Evolutionary conservation across 2,329 filamentous ascomycete genomes (phyloP).

Genomic region (Xylariaceae sp.): DNA sequence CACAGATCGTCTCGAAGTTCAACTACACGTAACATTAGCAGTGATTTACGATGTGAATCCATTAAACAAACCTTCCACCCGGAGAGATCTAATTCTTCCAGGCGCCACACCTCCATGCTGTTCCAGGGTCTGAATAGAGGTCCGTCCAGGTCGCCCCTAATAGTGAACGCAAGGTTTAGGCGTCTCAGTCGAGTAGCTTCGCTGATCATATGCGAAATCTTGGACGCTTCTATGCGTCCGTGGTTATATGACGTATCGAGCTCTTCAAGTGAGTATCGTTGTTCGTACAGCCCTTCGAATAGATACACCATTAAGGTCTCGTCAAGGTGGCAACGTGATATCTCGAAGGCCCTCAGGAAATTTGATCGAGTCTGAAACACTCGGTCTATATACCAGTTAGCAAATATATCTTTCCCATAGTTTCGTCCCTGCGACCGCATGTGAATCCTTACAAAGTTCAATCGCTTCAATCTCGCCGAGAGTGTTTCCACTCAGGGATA

Average conservation of each 20-base stretch:
- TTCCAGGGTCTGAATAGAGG: conserved; percentile 43
- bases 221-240: conserved; percentile 45
- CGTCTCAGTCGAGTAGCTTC: conserved; percentile 41
- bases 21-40: conserved; percentile 33
- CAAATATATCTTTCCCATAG: background rate
- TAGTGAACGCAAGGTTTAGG: conserved; percentile 47
- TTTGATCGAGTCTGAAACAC: conserved; percentile 31
- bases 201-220: conserved; percentile 41
- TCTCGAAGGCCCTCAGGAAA: conserved; percentile 44
- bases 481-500: conserved; percentile 46
- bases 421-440: background rate
- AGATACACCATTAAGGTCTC: conserved; percentile 45
- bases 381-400: conserved; percentile 22
- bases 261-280: conserved; percentile 41
- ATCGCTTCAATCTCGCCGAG: conserved; percentile 44
- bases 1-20: conserved; percentile 44
- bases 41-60: background rate
- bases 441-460: conserved; percentile 40
- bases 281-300: conserved; percentile 43
- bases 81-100: conserved; percentile 52
- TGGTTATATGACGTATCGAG: conserved; percentile 51
- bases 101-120: conserved; percentile 38
- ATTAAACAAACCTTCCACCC: conserved; percentile 43
- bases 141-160: conserved; percentile 41
- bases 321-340: conserved; percentile 48